phyloP scores from a whole-genome alignment of 2,329 filamentous ascomycete species.

The Curvularia sp. region DNA sequence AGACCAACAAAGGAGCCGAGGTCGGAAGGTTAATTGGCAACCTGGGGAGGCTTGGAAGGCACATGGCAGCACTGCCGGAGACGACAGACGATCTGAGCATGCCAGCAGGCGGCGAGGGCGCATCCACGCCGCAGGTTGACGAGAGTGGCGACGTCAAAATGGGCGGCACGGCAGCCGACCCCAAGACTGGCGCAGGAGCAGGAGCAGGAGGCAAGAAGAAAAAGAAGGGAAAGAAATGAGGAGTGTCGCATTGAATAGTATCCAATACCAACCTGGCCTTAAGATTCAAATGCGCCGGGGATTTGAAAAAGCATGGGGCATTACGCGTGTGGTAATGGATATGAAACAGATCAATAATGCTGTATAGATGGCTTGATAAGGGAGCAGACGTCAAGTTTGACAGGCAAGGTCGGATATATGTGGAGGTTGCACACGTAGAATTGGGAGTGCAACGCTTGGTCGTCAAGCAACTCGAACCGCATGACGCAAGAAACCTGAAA shows the following conservation, averaged over 20 bases:
- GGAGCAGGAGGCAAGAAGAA: slow-evolving; percentile 56
- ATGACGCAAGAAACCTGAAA: neutral
- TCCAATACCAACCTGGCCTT: neutral
- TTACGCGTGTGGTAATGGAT: too few relatives aligned
- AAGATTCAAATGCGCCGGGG: neutral
- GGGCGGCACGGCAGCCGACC: slow-evolving; percentile 35
- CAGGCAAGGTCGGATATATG: too few relatives aligned
- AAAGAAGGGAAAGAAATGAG: slow-evolving; percentile 60
- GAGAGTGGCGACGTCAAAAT: slow-evolving; percentile 39
- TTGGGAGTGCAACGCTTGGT: too few relatives aligned
- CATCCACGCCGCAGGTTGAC: slow-evolving; percentile 45
- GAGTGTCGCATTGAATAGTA: neutral
- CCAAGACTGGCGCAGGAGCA: slow-evolving; percentile 23
- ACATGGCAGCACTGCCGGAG: slow-evolving; percentile 61
- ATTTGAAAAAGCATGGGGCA: neutral
- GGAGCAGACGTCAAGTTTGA: too few relatives aligned
- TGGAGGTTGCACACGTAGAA: too few relatives aligned
- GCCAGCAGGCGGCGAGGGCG: slow-evolving; percentile 36
- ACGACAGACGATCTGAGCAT: slow-evolving; percentile 50
- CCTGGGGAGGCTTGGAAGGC: slow-evolving; percentile 75
- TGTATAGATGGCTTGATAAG: too few relatives aligned
- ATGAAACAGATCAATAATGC: too few relatives aligned
- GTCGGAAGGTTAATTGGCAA: slow-evolving; percentile 81
- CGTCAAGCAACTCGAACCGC: neutral
- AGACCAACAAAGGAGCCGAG: slow-evolving; percentile 88